A percentile compares a stretch with the other conserved stretches of the same genome.
Evolutionary conservation across 768 basidiomycete genomes (phyloP).

Genomic region (Suillus cothurnatus): DNA sequence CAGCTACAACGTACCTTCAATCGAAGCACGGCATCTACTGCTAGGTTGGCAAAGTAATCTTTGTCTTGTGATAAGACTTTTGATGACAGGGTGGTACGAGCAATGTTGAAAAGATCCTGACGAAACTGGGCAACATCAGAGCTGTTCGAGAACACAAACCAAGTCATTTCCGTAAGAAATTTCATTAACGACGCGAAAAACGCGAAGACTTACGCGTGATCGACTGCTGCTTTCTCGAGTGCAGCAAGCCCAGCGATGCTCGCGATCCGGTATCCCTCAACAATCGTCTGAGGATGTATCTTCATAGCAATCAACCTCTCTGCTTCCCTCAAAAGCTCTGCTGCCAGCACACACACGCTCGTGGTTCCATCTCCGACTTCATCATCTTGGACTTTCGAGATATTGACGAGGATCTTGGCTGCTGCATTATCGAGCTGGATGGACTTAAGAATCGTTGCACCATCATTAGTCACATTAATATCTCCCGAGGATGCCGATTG

Average conservation of each 20-base stretch:
- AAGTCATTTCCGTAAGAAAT: background rate
- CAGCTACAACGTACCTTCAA: constrained; percentile 60
- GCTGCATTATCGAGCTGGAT: constrained; percentile 98
- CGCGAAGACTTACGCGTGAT: constrained; percentile 70
- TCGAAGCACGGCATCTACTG: constrained; percentile 94
- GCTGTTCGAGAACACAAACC: constrained; percentile 37
- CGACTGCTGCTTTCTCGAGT: constrained; percentile 77
- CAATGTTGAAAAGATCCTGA: constrained; percentile 94
- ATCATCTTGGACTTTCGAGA: constrained; percentile 99
- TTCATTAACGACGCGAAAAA: background rate
- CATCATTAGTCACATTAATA: constrained; percentile 98
- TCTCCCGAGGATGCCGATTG: constrained; percentile 89
- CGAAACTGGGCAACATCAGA: constrained; percentile 77
- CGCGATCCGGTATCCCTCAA: constrained; percentile 96
- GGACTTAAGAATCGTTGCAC: constrained; percentile 96
- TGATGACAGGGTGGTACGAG: constrained; percentile 91
- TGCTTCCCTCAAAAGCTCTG: constrained; percentile 91
- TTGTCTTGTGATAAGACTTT: constrained; percentile 98
- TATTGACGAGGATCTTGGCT: constrained; percentile 99
- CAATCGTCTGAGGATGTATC: constrained; percentile 97
- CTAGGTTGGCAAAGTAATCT: constrained; percentile 96
- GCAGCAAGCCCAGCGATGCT: constrained; percentile 82
- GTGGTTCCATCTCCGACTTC: constrained; percentile 98
- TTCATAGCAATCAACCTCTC: constrained; percentile 91
- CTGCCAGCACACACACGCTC: constrained; percentile 86